Base-by-base conservation (phyloP, 2,329 filamentous ascomycete genomes). In the Pseudocercospora ulei region DNA sequence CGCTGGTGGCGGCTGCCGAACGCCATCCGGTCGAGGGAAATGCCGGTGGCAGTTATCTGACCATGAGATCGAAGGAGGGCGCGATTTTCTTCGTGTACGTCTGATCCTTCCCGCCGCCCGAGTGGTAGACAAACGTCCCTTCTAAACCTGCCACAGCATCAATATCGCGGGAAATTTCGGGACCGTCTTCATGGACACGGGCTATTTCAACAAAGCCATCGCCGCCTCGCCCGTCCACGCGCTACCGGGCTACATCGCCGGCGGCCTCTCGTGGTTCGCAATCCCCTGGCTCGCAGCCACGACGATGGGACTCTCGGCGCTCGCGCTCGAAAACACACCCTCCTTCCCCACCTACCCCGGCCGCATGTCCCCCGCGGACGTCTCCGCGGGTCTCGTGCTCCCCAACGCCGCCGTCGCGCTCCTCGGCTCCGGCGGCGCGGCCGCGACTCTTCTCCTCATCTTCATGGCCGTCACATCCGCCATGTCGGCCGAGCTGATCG, bases 141-240 rank as follows among this genome's bases (percentile, higher is more conserved):
- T n/a, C n/a, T n/a, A n/a, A n/a, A n/a, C n/a, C n/a, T n/a, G n/a
- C n/a, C n/a, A n/a, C 16, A 50, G 53, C 13, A 92, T 92, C 64
- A 92, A 92, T 62, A 79, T 83, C 31, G 80, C 87, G 22, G 83
- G 83, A 25, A 51, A 51, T 62, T 90, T 88, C 44, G 84, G 90
- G 56, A 87, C 82, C 1, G 82, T 90, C 2, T 90, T 90, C 65
- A 70, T 85, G 28, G 85, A 92, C 56, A 46, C 56, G 13, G 55
- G 81, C 9, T 93, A 92, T 66, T 93, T 86, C 65, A 90, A 93
- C 70, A 93, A 93, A 62, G 86, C 85, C 9, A 93, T 94, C 53
- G 84, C 87, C 4, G 85, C 87, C 0, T 80, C 77, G 13, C 85
- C 85, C 1, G 80, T 88, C 0, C 53, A 88, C 25, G 87, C 86